Evolutionary conservation across 441 rosid genomes (phyloP).

Genomic region (Pelargonium myrrhifolium): DNA sequence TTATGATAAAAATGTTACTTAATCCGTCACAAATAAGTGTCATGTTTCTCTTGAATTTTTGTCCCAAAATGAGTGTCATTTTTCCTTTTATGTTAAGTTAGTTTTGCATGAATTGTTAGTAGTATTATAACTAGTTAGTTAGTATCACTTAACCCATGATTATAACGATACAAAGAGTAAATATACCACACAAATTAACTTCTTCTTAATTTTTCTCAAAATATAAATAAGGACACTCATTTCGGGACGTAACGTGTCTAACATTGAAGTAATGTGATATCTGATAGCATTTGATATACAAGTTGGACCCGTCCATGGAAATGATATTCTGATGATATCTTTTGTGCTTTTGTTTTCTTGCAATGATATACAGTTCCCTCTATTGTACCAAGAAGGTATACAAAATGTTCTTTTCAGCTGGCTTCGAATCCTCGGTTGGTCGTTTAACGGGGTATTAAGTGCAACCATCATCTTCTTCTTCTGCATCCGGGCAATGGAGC

Average conservation of each 20-base stretch:
- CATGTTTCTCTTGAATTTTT: too few relatives aligned
- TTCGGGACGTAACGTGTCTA: not conserved
- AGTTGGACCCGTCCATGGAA: too few relatives aligned
- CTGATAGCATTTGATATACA: too few relatives aligned
- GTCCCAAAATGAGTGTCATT: too few relatives aligned
- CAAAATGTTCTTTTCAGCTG: slow-evolving; percentile 83
- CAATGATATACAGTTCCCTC: slow-evolving; percentile 54
- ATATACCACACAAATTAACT: not conserved
- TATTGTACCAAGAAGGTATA: slow-evolving; percentile 90
- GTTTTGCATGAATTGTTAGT: too few relatives aligned
- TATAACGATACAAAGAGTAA: not conserved
- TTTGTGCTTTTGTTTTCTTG: not conserved
- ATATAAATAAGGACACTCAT: too few relatives aligned
- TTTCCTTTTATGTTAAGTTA: too few relatives aligned
- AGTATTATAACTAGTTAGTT: too few relatives aligned
- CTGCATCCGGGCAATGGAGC: slow-evolving; percentile 52
- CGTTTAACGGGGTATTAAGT: slow-evolving; percentile 50
- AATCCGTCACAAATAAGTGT: too few relatives aligned
- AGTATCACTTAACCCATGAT: not conserved
- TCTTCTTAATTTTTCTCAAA: too few relatives aligned
- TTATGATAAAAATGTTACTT: too few relatives aligned
- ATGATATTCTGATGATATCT: not conserved
- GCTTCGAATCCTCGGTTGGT: slow-evolving; percentile 72
- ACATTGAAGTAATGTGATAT: not conserved
- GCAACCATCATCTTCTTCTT: slow-evolving; percentile 71